Percentiles rank a stretch among this genome's conserved stretches.
These are phyloP conservation scores for Musa beccarii DNA, from an alignment of 176 grass and related monocot species.

Conservation along the genomic window DNA sequence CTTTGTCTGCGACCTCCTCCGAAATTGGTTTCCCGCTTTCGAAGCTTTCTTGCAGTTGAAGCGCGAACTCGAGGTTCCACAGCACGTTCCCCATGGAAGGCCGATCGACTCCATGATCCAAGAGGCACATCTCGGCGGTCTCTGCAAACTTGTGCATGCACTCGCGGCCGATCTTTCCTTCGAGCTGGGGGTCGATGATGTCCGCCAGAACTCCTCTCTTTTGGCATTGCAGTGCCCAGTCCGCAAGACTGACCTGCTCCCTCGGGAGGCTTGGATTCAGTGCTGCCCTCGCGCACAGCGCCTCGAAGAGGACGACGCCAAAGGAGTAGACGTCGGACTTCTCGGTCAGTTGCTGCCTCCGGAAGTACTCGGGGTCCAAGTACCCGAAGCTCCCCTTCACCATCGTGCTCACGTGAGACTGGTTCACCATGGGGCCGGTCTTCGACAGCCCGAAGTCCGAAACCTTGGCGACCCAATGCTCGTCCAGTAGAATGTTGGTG, in stretches of 20 bases:
- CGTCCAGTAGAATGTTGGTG: slow-evolving; percentile 12
- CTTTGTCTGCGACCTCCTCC: background rate
- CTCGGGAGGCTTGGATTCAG: slow-evolving; percentile 6
- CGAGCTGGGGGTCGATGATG: slow-evolving; percentile 1
- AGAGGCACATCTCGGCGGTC: background rate
- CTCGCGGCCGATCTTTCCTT: background rate
- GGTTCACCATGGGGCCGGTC: slow-evolving; percentile 11
- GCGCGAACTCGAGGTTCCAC: slow-evolving; percentile 11
- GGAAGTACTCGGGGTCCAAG: slow-evolving; percentile 12
- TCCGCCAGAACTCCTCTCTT: background rate
- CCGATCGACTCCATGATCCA: background rate
- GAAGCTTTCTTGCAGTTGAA: slow-evolving; percentile 8
- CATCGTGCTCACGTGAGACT: slow-evolving; percentile 1
- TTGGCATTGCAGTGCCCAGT: slow-evolving; percentile 8
- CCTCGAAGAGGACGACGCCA: slow-evolving; percentile 8
- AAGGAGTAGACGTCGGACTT: slow-evolving; percentile 9
- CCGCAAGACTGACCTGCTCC: slow-evolving; percentile 13
- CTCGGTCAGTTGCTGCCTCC: slow-evolving; percentile 8
- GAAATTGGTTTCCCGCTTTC: background rate
- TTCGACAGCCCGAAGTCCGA: slow-evolving; percentile 10
- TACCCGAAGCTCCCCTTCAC: slow-evolving; percentile 13
- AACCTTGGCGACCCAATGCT: slow-evolving; percentile 9
- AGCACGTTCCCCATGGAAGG: slow-evolving; percentile 11
- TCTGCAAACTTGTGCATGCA: slow-evolving; percentile 9
- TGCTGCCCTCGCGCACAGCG: background rate